Evolutionary conservation across 2,329 filamentous ascomycete species (phyloP).

Genomic region (Tolypocladium sp.): DNA sequence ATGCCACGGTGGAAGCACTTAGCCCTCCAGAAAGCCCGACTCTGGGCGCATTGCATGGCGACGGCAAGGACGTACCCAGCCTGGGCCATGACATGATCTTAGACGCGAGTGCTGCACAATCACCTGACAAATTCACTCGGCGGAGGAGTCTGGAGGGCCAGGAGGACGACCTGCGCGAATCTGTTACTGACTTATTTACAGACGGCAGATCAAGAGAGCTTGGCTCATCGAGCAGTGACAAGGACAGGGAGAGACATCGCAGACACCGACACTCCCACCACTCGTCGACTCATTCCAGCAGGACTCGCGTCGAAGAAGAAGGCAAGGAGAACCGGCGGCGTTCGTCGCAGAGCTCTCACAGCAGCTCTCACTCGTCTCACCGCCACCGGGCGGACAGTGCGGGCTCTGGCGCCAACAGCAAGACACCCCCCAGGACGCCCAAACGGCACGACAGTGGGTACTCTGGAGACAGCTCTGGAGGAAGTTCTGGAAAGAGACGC

Average conservation of each 20-base stretch:
- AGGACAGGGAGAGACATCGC: slow-evolving; percentile 29
- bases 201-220: slow-evolving; percentile 36
- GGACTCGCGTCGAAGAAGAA: slow-evolving; percentile 22
- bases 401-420: slow-evolving; percentile 20
- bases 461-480: slow-evolving; percentile 29
- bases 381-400: slow-evolving; percentile 29
- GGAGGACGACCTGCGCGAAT: slow-evolving; percentile 30
- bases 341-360: slow-evolving; percentile 11
- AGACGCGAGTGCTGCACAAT: slow-evolving; percentile 17
- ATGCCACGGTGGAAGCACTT: slow-evolving; percentile 39
- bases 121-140: slow-evolving; percentile 21
- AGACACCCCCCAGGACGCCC: slow-evolving; percentile 27
- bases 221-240: slow-evolving; percentile 24
- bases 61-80: slow-evolving; percentile 16
- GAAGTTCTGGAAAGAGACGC: slow-evolving; percentile 21
- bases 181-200: slow-evolving; percentile 48
- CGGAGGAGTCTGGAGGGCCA: slow-evolving; percentile 22
- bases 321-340: slow-evolving; percentile 18
- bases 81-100: slow-evolving; percentile 15
- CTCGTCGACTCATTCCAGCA: slow-evolving; percentile 19
- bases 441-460: slow-evolving; percentile 37
- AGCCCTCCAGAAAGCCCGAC: slow-evolving; percentile 28
- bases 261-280: slow-evolving; percentile 32
- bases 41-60: slow-evolving; percentile 7
- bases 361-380: slow-evolving; percentile 16